Evolutionary conservation across 2,329 filamentous ascomycete species (phyloP).

Genomic region (Ustulina deusta): DNA sequence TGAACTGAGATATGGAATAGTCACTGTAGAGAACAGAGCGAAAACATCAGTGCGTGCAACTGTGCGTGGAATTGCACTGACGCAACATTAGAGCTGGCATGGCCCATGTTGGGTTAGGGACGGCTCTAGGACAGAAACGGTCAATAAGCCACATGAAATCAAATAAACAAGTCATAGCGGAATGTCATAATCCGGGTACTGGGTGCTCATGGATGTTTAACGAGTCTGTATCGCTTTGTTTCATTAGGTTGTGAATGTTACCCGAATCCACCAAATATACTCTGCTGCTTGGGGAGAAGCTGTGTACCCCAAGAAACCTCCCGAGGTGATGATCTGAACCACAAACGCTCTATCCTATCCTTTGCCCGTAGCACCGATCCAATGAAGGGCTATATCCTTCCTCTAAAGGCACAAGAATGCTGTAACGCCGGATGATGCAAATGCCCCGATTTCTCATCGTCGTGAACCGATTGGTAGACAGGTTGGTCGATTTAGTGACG

Average conservation of each 20-base stretch:
- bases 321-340: constrained; percentile 17
- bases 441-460: constrained; percentile 29
- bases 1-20: neutral
- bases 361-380: constrained; percentile 21
- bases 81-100: constrained; percentile 12
- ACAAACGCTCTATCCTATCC: constrained; percentile 35
- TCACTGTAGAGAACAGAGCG: neutral
- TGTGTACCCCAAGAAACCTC: constrained; percentile 17
- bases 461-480: constrained; percentile 16
- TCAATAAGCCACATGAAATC: constrained; percentile 1
- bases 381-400: constrained; percentile 14
- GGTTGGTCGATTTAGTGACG: constrained; percentile 8
- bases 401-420: constrained; percentile 28
- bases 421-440: constrained; percentile 39
- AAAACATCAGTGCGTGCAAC: neutral
- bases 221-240: constrained; percentile 13
- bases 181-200: neutral
- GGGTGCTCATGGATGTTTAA: constrained; percentile 8
- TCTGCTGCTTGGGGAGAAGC: constrained; percentile 9
- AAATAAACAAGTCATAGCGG: constrained; percentile 10
- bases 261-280: constrained; percentile 13
- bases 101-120: constrained; percentile 1
- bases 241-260: constrained; percentile 14
- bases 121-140: neutral
- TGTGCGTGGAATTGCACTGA: constrained; percentile 17